A percentile compares a stretch with the other conserved stretches of the same genome.
These are phyloP conservation scores for Dipteronia sinensis DNA, from an alignment of 345 rosid species.

Conservation along the genomic window DNA sequence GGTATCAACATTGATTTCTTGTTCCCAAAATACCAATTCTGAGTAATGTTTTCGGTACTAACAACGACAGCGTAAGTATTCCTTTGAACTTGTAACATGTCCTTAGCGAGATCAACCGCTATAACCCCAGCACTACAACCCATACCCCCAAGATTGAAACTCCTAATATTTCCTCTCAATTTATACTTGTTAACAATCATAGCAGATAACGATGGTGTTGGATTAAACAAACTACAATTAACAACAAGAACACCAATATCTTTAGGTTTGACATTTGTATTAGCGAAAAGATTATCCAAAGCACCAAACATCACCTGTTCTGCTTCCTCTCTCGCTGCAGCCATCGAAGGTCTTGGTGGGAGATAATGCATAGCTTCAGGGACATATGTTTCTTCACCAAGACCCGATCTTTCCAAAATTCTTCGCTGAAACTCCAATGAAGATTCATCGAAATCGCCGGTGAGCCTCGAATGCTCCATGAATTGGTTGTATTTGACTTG, in stretches of 20 bases:
- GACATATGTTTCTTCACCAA: constrained; percentile 88
- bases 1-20: constrained; percentile 88
- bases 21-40: constrained; percentile 95
- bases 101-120: constrained; percentile 78
- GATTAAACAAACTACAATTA: constrained; percentile 90
- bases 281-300: constrained; percentile 66
- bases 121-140: constrained; percentile 96
- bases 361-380: constrained; percentile 78
- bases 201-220: constrained; percentile 88
- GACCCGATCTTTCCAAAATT: constrained; percentile 81
- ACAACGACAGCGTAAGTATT: constrained; percentile 85
- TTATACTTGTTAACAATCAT: constrained; percentile 90
- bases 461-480: constrained; percentile 76
- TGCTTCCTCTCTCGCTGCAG: constrained; percentile 83
- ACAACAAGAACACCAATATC: constrained; percentile 86
- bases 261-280: constrained; percentile 70
- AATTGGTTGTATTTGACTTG: constrained; percentile 56
- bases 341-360: constrained; percentile 86
- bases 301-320: constrained; percentile 96
- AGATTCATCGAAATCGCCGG: constrained; percentile 77
- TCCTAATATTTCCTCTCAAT: constrained; percentile 70
- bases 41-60: constrained; percentile 90
- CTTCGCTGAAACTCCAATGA: constrained; percentile 82
- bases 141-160: constrained; percentile 86
- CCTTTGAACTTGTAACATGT: constrained; percentile 85